Conservation (phyloP, 1,284 basidiomycete species). For the Cerioporus squamosus region DNA sequence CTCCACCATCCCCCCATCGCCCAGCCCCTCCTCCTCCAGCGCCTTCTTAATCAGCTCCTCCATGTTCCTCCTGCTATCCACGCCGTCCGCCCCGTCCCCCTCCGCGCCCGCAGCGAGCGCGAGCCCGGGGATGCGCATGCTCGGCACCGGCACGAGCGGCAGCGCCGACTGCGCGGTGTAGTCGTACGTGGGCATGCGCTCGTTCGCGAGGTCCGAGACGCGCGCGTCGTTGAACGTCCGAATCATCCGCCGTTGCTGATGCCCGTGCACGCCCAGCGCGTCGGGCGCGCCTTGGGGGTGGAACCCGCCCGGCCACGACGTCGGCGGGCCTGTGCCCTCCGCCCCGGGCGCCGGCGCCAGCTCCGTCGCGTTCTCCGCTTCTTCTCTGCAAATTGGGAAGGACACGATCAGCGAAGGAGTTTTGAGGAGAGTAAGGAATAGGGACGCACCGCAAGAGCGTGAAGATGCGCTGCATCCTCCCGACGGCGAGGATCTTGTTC, state of each 20-base stretch:
- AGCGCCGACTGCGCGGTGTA: constrained; percentile 40
- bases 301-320: constrained; percentile 48
- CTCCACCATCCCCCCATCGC: constrained; percentile 55
- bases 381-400: constrained; percentile 65
- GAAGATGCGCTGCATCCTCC: constrained; percentile 93
- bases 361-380: constrained; percentile 93
- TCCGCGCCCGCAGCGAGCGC: constrained; percentile 19
- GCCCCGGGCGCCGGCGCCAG: constrained; percentile 45
- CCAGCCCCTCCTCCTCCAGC: constrained; percentile 62
- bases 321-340: constrained; percentile 43
- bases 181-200: constrained; percentile 79
- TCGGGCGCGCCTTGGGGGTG: constrained; percentile 51
- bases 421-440: neutral
- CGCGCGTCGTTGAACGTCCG: constrained; percentile 94
- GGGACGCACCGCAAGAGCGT: constrained; percentile 76
- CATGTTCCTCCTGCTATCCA: constrained; percentile 50
- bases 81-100: constrained; percentile 42
- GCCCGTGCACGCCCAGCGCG: constrained; percentile 59
- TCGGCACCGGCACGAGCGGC: constrained; percentile 61
- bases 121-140: constrained; percentile 57
- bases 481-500: constrained; percentile 93
- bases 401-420: neutral
- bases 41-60: constrained; percentile 85
- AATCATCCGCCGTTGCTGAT: constrained; percentile 81
- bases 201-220: constrained; percentile 91